Evolutionary conservation across 2,329 filamentous ascomycete genomes (phyloP), one percentile per base, ranked within the genome.

Genomic region (Aspergillus fischeri): DNA sequence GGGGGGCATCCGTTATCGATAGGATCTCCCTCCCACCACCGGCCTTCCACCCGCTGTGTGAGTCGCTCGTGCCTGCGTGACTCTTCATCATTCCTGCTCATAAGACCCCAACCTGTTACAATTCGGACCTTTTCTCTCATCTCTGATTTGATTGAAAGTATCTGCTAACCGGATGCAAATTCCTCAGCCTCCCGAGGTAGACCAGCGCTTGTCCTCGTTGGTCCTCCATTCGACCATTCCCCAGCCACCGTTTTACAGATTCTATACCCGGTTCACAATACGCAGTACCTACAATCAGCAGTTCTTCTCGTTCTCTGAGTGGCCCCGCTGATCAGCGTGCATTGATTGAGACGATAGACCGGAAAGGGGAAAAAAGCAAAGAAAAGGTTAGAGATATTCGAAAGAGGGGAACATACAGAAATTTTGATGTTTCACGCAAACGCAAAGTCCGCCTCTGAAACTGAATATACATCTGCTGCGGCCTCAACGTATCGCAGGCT

Each of bases 1-100:
- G 68, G 69, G 67, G 67, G 54, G 59, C 28, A 32, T 53, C 65
- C 54, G 59, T 68, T 67, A 69, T 70, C 67, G 67, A 71, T 71
- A 71, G 68, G 68, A 59, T 49, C 51, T 49, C 52, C 52, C 44
- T 49, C 41, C 56, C 56, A 59, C 60, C 55, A 28, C 60, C 56
- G 51, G 35, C 48, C 49, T 32, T 45, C 52, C 11, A 49, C 47
- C 50, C 25, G 42, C 51, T 32, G 51, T 60, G 54, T 63, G 59
- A 67, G 60, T 66, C 62, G 64, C 62, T 58, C 64, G 66, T 67
- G 60, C 67, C 67, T 68, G 67, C 66, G 67, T 68, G 65, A 64
- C 63, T 61, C 53, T 49, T 47, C 21, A 21, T 14, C 10, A 14
- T 25, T 4, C 44, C 44, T 27, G 44, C 27, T 56, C 38, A 35